Percentiles rank a stretch among this genome's conserved stretches.
These are phyloP conservation scores for Datura wrightii DNA, from an alignment of 257 asterid species.

Conservation along the genomic window DNA sequence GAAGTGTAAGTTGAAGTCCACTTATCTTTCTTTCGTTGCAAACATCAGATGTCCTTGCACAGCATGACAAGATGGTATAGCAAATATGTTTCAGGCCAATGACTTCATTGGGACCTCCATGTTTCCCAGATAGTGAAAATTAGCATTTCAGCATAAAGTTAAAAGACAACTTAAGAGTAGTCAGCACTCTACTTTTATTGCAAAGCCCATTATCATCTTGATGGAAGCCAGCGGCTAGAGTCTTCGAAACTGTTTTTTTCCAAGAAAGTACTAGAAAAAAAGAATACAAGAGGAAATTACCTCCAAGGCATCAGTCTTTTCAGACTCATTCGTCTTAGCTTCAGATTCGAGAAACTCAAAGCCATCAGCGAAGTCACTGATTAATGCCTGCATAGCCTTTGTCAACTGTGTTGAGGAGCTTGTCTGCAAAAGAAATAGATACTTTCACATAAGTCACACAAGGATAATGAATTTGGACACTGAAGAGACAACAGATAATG, in stretches of 20 bases:
- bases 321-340: slow-evolving; percentile 69
- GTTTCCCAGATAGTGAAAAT: background rate
- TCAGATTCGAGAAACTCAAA: slow-evolving; percentile 65
- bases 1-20: background rate
- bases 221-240: background rate
- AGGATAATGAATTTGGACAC: background rate
- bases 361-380: slow-evolving; percentile 67
- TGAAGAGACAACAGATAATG: background rate
- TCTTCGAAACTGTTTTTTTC: background rate
- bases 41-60: slow-evolving; percentile 2
- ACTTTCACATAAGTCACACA: background rate
- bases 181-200: background rate
- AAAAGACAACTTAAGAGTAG: background rate
- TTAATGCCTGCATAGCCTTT: slow-evolving; percentile 65
- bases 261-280: background rate
- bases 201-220: slow-evolving; percentile 7
- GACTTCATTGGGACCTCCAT: background rate
- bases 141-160: background rate
- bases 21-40: slow-evolving; percentile 3
- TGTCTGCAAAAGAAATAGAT: slow-evolving; percentile 55
- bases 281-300: slow-evolving; percentile 43
- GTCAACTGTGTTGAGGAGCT: slow-evolving; percentile 67
- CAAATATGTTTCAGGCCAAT: background rate
- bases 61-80: background rate
- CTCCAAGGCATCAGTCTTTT: slow-evolving; percentile 93